phyloP scores from a whole-genome alignment of 148 eudicot genomes.

The Mesembryanthemum crystallinum region DNA sequence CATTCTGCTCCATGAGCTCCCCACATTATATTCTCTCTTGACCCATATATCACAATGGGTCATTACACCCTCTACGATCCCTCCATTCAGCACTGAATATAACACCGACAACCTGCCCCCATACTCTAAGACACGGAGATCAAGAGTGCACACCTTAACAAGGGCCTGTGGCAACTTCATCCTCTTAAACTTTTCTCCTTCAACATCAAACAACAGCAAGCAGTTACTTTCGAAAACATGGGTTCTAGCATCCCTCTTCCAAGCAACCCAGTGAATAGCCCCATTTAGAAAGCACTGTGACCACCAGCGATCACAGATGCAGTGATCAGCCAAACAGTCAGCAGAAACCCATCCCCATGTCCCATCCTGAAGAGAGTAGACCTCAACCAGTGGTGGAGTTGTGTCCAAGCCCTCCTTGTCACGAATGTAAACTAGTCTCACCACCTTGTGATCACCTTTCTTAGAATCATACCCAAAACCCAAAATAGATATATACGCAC shows the following conservation, averaged over 20 bases:
- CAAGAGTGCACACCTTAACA: neutral
- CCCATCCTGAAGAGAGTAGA: constrained; percentile 12
- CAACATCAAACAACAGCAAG: constrained; percentile 17
- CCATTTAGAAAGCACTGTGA: constrained; percentile 18
- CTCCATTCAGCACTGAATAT: constrained; percentile 7
- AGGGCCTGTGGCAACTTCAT: constrained; percentile 13
- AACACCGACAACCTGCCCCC: constrained; percentile 2
- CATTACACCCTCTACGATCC: neutral
- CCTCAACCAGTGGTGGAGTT: constrained; percentile 16
- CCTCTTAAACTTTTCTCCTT: constrained; percentile 11
- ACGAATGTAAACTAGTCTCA: constrained; percentile 4
- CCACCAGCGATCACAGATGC: constrained; percentile 18
- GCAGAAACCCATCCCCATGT: constrained; percentile 15
- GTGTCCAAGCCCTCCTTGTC: neutral
- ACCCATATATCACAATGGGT: constrained; percentile 13
- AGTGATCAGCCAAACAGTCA: constrained; percentile 1
- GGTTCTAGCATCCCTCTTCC: constrained; percentile 7
- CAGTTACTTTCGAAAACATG: neutral
- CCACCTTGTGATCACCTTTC: constrained; percentile 14
- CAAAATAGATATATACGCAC: neutral
- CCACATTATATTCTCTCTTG: constrained; percentile 11
- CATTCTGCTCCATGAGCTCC: constrained; percentile 14
- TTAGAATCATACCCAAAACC: constrained; percentile 7
- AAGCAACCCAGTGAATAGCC: constrained; percentile 15
- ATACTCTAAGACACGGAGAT: constrained; percentile 1